Conservation (phyloP, 345 rosid genomes). For the Melaleuca quinquenervia region DNA sequence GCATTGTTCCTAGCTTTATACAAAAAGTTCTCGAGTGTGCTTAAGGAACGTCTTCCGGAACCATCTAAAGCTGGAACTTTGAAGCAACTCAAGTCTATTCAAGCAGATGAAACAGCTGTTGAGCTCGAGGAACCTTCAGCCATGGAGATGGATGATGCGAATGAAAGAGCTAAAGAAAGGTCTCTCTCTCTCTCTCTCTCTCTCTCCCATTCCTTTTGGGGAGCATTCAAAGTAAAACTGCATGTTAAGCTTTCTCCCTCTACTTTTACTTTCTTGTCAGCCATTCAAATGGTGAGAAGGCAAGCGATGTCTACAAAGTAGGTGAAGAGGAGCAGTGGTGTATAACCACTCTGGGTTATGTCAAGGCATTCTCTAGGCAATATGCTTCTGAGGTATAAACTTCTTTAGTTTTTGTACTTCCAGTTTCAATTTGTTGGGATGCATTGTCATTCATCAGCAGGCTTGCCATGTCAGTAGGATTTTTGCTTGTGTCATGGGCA, state of each 20-base stretch:
- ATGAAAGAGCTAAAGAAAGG: slow-evolving; percentile 43
- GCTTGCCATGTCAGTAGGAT: not conserved
- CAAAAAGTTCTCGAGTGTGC: slow-evolving; percentile 51
- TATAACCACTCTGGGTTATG: slow-evolving; percentile 77
- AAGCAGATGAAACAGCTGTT: slow-evolving; percentile 41
- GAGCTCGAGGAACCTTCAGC: slow-evolving; percentile 46
- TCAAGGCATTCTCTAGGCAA: slow-evolving; percentile 83
- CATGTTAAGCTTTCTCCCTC: not conserved
- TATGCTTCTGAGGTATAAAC: slow-evolving; percentile 74
- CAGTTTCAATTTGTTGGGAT: not conserved
- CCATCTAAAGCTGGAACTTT: slow-evolving; percentile 49
- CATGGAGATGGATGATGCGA: slow-evolving; percentile 78
- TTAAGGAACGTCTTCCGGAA: slow-evolving; percentile 76
- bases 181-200: not conserved
- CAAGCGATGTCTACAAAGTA: slow-evolving; percentile 21
- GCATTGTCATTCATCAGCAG: not conserved
- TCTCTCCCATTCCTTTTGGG: not conserved
- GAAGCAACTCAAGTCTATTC: slow-evolving; percentile 42
- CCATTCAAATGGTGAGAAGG: slow-evolving; percentile 33
- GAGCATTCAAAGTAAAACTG: not conserved
- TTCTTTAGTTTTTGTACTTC: not conserved
- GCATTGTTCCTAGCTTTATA: slow-evolving; percentile 56
- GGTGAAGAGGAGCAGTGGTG: slow-evolving; percentile 96
- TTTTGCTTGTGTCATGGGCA: not conserved
- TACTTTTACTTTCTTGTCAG: slow-evolving; percentile 17